A percentile compares a stretch with the other conserved stretches of the same genome.
phyloP scores from a whole-genome alignment of 2,329 filamentous ascomycete species.

The Pestalotiopsis sp. region DNA sequence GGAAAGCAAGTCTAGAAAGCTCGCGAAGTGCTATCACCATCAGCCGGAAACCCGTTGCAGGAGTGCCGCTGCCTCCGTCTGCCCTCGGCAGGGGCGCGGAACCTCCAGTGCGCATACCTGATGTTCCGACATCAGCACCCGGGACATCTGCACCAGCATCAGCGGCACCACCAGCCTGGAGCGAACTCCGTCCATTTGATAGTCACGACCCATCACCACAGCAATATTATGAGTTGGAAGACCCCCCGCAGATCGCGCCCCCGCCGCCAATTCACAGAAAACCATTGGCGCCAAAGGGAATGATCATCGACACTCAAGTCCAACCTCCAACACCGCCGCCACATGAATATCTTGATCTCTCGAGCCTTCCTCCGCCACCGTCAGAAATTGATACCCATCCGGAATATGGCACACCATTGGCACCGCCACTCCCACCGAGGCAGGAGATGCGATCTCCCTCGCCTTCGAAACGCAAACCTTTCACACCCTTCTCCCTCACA shows the following conservation, averaged over 20 bases:
- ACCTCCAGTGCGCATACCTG: constrained; percentile 10
- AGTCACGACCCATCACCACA: neutral
- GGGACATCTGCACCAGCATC: neutral
- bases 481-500: constrained; percentile 56
- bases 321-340: neutral
- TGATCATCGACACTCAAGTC: constrained; percentile 5
- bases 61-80: neutral
- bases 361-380: neutral
- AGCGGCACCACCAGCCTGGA: neutral
- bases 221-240: neutral
- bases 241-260: neutral
- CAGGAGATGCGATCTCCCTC: constrained; percentile 33
- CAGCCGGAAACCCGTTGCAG: constrained; percentile 52
- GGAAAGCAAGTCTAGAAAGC: constrained; percentile 46
- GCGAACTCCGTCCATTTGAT: neutral
- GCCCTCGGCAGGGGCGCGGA: constrained; percentile 12
- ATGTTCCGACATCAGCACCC: neutral
- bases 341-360: neutral
- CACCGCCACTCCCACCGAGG: constrained; percentile 18
- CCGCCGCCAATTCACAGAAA: neutral
- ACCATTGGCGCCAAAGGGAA: neutral
- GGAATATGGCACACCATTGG: constrained; percentile 4
- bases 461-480: constrained; percentile 36
- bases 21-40: constrained; percentile 40
- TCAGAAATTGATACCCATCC: constrained; percentile 6